These are phyloP conservation scores for Oryza glaberrima DNA, from an alignment of 176 grass and related monocot species.

Conservation along the genomic window DNA sequence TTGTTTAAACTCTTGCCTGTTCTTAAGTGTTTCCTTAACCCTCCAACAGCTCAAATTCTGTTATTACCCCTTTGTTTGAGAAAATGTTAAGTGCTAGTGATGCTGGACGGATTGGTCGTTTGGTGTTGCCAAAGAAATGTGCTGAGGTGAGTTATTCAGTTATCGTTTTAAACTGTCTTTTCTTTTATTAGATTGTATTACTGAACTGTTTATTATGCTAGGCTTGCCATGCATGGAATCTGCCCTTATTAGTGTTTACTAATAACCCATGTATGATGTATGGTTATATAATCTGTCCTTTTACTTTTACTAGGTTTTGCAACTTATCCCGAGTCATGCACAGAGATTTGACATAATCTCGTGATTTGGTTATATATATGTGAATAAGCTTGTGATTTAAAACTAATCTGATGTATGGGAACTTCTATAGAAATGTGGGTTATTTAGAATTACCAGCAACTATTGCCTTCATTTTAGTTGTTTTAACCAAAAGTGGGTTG, in stretches of 20 bases:
- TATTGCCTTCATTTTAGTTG: background rate
- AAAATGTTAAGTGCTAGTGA: slow-evolving; percentile 99
- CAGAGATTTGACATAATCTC: no score
- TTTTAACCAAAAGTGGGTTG: background rate
- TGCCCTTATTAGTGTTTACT: background rate
- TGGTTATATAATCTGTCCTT: background rate
- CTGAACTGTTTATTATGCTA: slow-evolving; percentile 28
- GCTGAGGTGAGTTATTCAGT: slow-evolving; percentile 71
- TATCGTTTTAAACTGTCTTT: slow-evolving; percentile 24
- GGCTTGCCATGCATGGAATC: background rate
- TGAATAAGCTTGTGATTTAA: slow-evolving; percentile 23
- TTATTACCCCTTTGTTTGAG: slow-evolving; percentile 97
- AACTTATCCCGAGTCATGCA: slow-evolving; percentile 28
- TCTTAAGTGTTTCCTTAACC: slow-evolving; percentile 56
- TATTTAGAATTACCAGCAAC: background rate
- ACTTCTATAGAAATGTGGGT: background rate
- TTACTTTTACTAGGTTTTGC: slow-evolving; percentile 19
- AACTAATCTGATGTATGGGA: background rate
- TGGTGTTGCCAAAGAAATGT: slow-evolving; percentile 99
- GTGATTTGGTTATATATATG: background rate
- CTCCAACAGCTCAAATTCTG: slow-evolving; percentile 75
- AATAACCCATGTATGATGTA: background rate
- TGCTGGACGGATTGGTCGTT: slow-evolving; percentile 94
- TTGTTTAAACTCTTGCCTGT: slow-evolving; percentile 34
- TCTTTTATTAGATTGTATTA: slow-evolving; percentile 26